Conservation (phyloP, 176 grass and related monocot genomes). For the Rhynchospora pubera region DNA sequence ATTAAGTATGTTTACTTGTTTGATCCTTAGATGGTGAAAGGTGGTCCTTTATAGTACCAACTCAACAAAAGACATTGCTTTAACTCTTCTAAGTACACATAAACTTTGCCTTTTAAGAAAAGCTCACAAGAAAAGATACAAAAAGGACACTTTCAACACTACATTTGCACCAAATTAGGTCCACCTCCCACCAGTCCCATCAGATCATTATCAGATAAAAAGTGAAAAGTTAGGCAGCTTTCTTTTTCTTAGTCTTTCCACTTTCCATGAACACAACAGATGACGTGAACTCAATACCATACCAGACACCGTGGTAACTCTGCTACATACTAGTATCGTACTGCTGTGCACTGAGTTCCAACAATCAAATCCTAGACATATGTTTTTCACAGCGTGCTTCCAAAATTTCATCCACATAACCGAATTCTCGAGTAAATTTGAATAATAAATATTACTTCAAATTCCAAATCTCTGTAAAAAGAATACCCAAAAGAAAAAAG, state of each 20-base stretch:
- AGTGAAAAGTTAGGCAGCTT: background rate
- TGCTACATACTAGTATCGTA: background rate
- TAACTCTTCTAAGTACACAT: background rate
- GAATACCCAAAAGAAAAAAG: background rate
- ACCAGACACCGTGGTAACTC: too few species aligned
- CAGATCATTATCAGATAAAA: slow-evolving; percentile 2
- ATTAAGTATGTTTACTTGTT: background rate
- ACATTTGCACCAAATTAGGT: slow-evolving; percentile 11
- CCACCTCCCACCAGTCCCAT: slow-evolving; percentile 6
- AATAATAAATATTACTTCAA: too few species aligned
- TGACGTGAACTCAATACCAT: background rate
- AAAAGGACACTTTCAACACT: background rate
- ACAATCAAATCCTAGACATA: background rate
- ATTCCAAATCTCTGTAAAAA: background rate
- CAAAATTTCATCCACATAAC: background rate
- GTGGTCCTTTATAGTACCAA: background rate
- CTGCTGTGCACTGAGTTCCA: background rate
- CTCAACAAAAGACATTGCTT: background rate
- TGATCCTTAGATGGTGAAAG: background rate
- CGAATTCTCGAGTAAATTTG: background rate
- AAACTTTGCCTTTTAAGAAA: background rate
- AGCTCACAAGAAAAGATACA: slow-evolving; percentile 5
- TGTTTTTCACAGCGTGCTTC: background rate
- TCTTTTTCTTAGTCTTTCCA: background rate
- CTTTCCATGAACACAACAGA: background rate